Evolutionary conservation across 108 stramenopile genomes (phyloP), one percentile per base, ranked within the genome.

Genomic region (Nitzschia sp.): DNA sequence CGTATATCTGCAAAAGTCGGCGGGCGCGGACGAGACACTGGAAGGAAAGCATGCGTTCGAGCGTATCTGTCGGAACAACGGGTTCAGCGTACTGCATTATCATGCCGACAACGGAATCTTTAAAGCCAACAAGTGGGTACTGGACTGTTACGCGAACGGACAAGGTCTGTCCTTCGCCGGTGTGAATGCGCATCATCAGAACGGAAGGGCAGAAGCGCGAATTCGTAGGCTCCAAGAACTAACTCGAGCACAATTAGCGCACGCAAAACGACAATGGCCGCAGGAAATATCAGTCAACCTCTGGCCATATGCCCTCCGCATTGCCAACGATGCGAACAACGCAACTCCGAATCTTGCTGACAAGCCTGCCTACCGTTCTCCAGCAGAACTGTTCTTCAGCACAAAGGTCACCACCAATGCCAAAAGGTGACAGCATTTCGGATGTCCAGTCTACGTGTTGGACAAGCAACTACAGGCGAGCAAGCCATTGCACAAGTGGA

Each of bases 91-190:
- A 4, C 34, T 68, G 18, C 54, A 57, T 17, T 88, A 83, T 46
- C 82, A 83, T 31, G 82, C 82, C 3, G 84, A 88, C 58, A 88
- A 88, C 58, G 84, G 87, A 18, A 56, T 75, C 1, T 88, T 78
- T 35, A 60, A 47, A 0, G 83, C 71, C 30, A 70, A 75, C 1
- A 49, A 24, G 0, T 83, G 74, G 66, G 33, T 67, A 5, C 35
- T 69, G 0, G 61, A 32, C 0, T 54, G 54, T 29, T 51, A 66
- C 2, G 28, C 51, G 2, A 6, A 57, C 0, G 21, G 49, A 5
- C 85, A 87, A 53, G 35, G 18, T 0, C 55, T 85, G 0, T 64
- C 76, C 0, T 88, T 85, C 55, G 78, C 79, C 49, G 83, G 79
- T 2, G 79, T 85, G 13, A 79, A 78, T 1, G 79, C 81, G 18